Conservation (phyloP, 106 monocot genomes). For the Phalaenopsis aphrodite region DNA sequence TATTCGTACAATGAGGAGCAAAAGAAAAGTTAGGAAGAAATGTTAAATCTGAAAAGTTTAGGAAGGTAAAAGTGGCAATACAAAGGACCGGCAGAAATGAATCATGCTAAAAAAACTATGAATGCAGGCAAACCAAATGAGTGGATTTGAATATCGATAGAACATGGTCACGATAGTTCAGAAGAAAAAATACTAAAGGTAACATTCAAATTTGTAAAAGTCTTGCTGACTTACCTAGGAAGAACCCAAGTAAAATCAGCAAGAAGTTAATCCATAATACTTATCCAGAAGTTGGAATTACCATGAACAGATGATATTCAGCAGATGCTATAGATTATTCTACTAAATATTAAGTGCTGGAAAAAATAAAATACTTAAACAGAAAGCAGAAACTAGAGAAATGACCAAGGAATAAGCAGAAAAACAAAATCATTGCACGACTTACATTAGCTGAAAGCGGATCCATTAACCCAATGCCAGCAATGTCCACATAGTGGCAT, state of each 20-base stretch:
- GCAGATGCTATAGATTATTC: background rate
- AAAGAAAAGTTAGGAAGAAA: too few species aligned
- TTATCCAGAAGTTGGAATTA: too few species aligned
- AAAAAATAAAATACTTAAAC: background rate
- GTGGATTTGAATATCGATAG: background rate
- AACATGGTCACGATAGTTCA: background rate
- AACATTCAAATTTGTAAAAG: background rate
- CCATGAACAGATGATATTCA: background rate
- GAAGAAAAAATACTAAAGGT: background rate
- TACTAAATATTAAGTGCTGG: background rate
- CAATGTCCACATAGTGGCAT: slow-evolving; percentile 86
- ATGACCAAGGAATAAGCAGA: background rate
- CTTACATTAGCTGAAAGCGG: slow-evolving; percentile 91
- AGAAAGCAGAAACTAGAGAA: background rate
- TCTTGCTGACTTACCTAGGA: too few species aligned
- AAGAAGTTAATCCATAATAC: too few species aligned
- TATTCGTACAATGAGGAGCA: too few species aligned
- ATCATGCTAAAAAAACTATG: background rate
- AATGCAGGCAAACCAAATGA: background rate
- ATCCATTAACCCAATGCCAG: slow-evolving; percentile 77
- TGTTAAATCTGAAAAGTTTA: too few species aligned
- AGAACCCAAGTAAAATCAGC: too few species aligned
- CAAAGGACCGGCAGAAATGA: background rate
- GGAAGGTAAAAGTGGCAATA: too few species aligned
- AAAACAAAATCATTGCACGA: background rate